phyloP scores from a whole-genome alignment of 176 grass and related monocot species.

The Bromus sterilis region DNA sequence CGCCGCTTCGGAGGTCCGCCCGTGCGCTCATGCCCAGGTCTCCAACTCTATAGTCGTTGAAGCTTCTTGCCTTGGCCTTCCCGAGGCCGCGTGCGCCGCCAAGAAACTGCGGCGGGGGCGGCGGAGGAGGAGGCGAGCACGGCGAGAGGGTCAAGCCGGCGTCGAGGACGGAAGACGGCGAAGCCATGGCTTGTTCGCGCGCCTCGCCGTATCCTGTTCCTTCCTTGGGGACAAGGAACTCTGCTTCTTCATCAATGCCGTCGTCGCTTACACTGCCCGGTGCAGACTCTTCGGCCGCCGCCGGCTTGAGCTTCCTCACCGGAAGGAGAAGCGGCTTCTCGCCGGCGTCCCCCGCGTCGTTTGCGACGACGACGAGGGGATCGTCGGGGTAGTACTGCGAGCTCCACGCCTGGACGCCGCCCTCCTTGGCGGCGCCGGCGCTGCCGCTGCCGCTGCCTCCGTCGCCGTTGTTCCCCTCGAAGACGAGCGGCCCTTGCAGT shows the following conservation, averaged over 20 bases:
- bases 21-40: background rate
- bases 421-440: background rate
- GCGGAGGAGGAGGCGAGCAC: constrained; percentile 9
- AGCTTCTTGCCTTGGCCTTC: constrained; percentile 30
- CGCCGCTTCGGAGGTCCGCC: background rate
- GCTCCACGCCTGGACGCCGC: constrained; percentile 49
- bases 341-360: background rate
- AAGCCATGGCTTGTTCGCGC: constrained; percentile 25
- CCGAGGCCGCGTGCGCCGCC: background rate
- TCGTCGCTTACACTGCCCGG: background rate
- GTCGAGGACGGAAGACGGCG: constrained; percentile 45
- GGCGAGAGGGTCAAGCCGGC: constrained; percentile 30
- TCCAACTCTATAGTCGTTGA: constrained; percentile 10
- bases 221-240: background rate
- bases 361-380: constrained; percentile 45
- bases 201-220: background rate
- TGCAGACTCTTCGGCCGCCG: background rate
- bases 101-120: background rate
- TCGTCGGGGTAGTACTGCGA: constrained; percentile 36
- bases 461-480: background rate
- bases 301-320: constrained; percentile 44
- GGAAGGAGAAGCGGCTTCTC: constrained; percentile 49
- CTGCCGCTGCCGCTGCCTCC: background rate
- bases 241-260: background rate
- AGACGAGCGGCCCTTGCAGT: constrained; percentile 41